Conservation (phyloP, 768 basidiomycete genomes). For the Nidula microcarpa region DNA sequence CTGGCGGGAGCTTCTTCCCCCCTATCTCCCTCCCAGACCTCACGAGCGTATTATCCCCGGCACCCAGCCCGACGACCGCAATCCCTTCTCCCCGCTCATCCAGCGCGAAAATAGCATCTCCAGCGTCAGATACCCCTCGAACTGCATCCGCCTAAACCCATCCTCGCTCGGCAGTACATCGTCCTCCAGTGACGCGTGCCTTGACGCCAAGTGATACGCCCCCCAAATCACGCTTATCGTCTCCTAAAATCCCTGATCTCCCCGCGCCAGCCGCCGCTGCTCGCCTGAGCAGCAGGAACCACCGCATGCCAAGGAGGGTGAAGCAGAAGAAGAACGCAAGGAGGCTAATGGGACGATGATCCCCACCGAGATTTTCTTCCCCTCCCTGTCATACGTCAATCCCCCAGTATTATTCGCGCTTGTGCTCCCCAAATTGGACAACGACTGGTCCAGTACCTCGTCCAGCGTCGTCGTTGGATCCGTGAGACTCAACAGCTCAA, state of each 20-base stretch:
- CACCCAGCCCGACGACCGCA: constrained; percentile 1
- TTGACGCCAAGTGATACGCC: too few relatives aligned
- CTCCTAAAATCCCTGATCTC: not conserved
- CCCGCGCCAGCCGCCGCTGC: constrained; percentile 31
- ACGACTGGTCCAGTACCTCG: constrained; percentile 62
- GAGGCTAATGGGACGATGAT: constrained; percentile 60
- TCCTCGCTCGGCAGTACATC: constrained; percentile 31
- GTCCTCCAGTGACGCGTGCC: constrained; percentile 12
- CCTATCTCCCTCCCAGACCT: not conserved
- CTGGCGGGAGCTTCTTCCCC: not conserved
- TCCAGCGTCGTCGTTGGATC: constrained; percentile 56
- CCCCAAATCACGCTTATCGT: too few relatives aligned
- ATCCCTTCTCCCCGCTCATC: not conserved
- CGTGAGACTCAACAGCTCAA: constrained; percentile 65
- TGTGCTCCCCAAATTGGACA: constrained; percentile 16
- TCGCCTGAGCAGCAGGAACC: constrained; percentile 22
- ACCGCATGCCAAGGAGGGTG: constrained; percentile 45
- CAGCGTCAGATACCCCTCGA: constrained; percentile 33
- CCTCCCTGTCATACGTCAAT: constrained; percentile 12
- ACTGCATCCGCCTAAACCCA: constrained; percentile 33
- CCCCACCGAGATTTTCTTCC: constrained; percentile 50
- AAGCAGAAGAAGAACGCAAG: constrained; percentile 53
- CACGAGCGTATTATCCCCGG: constrained; percentile 17
- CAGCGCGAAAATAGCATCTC: constrained; percentile 14
- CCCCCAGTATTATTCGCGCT: constrained; percentile 3